Conservation (phyloP, 108 stramenopile species). For the Fistulifera solaris region DNA sequence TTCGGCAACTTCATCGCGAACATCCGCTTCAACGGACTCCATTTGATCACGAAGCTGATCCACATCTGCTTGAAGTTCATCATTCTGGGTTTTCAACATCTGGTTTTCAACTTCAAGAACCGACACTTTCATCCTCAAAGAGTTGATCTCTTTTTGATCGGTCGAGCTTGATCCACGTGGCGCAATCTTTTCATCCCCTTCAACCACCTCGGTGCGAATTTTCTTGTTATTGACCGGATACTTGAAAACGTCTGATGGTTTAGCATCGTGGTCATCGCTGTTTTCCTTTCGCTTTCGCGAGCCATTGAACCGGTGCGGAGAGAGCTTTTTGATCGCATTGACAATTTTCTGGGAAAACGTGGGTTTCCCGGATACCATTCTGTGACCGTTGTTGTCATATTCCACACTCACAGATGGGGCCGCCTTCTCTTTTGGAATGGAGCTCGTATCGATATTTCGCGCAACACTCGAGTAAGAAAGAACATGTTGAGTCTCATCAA, state of each 20-base stretch:
- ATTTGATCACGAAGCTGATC: conserved; percentile 39
- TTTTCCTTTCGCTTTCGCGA: conserved; percentile 24
- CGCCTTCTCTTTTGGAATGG: conserved; percentile 6
- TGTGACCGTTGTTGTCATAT: conserved; percentile 8
- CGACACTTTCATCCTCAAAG: neutral
- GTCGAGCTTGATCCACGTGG: neutral
- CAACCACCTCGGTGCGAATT: neutral
- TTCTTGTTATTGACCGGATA: neutral
- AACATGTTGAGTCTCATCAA: conserved; percentile 92
- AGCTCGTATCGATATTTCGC: conserved; percentile 8
- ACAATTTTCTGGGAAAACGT: neutral
- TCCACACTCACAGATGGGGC: neutral
- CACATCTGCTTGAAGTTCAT: conserved; percentile 27
- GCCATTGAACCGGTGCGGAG: conserved; percentile 14
- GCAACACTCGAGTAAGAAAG: conserved; percentile 76
- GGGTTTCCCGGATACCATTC: conserved; percentile 3
- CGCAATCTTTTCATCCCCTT: neutral
- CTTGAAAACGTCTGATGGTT: neutral
- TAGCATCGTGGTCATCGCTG: conserved; percentile 17
- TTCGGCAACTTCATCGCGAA: conserved; percentile 68
- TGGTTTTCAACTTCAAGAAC: conserved; percentile 3
- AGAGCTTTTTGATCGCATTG: conserved; percentile 10
- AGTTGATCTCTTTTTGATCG: conserved; percentile 7
- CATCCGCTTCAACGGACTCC: conserved; percentile 37
- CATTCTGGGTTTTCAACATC: conserved; percentile 3